Evolutionary conservation across 2,329 filamentous ascomycete species (phyloP).

Genomic region (Ophiostoma perfectum): DNA sequence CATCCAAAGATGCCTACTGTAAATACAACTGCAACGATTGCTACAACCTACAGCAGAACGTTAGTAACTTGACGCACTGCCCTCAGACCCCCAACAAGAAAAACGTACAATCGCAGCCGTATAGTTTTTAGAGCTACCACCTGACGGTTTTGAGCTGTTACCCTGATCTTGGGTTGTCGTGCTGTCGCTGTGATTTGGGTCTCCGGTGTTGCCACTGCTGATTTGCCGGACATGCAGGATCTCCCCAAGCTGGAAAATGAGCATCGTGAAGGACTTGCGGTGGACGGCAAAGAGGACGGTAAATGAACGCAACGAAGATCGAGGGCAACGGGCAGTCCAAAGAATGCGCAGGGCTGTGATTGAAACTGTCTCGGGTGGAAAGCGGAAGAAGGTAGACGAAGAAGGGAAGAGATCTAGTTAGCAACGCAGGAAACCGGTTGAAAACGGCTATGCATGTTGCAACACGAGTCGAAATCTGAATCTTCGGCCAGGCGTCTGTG

Average conservation of each 20-base stretch:
- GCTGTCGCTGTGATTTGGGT: neutral
- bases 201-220: neutral
- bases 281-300: neutral
- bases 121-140: neutral
- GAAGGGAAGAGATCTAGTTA: constrained; percentile 2
- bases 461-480: neutral
- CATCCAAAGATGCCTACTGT: constrained; percentile 9
- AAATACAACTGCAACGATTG: neutral
- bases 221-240: neutral
- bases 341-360: neutral
- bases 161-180: neutral
- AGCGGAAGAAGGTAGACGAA: neutral
- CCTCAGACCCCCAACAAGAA: neutral
- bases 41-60: neutral
- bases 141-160: neutral
- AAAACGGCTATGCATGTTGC: constrained; percentile 18
- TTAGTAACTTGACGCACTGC: neutral
- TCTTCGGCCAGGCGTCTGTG: neutral
- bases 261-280: neutral
- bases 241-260: neutral
- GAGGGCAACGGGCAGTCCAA: neutral
- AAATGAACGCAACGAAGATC: neutral
- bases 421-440: neutral
- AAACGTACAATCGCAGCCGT: constrained; percentile 16
- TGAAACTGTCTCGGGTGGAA: neutral